These are phyloP conservation scores for Hyphopichia fennica DNA, from an alignment of 1,139 yeast genomes.

Conservation along the genomic window DNA sequence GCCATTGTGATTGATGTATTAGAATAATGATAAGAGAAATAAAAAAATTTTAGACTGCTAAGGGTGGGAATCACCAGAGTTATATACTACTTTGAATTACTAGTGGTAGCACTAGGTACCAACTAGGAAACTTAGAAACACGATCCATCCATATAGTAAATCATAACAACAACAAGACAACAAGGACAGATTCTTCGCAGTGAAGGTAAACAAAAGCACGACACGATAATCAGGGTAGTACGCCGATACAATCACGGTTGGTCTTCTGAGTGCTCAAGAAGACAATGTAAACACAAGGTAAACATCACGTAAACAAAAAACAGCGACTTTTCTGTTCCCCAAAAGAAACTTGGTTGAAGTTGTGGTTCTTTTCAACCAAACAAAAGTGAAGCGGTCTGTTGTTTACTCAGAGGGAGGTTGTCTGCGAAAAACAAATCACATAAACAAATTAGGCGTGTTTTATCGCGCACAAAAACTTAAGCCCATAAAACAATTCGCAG, in stretches of 20 bases:
- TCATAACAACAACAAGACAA: background rate
- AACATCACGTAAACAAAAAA: no score
- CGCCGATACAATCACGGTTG: no score
- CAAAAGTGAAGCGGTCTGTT: background rate
- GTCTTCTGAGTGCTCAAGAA: no score
- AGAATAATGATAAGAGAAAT: constrained; percentile 10
- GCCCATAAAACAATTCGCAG: background rate
- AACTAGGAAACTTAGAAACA: background rate
- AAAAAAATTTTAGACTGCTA: constrained; percentile 5
- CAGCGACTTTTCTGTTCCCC: background rate
- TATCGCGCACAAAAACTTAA: constrained; percentile 1
- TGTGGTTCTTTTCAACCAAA: background rate
- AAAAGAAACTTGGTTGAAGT: background rate
- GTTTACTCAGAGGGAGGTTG: background rate
- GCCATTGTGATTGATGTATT: constrained; percentile 60
- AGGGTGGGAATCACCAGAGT: constrained; percentile 6
- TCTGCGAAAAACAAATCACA: background rate
- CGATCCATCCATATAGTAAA: background rate
- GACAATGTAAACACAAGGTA: no score
- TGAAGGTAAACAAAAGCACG: background rate
- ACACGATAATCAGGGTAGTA: background rate
- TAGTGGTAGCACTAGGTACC: background rate
- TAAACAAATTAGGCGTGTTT: background rate
- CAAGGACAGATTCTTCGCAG: background rate
- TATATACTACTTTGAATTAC: constrained; percentile 1